Evolutionary conservation across 2,329 filamentous ascomycete genomes (phyloP).

Genomic region (Mycosphaerella arachidis): DNA sequence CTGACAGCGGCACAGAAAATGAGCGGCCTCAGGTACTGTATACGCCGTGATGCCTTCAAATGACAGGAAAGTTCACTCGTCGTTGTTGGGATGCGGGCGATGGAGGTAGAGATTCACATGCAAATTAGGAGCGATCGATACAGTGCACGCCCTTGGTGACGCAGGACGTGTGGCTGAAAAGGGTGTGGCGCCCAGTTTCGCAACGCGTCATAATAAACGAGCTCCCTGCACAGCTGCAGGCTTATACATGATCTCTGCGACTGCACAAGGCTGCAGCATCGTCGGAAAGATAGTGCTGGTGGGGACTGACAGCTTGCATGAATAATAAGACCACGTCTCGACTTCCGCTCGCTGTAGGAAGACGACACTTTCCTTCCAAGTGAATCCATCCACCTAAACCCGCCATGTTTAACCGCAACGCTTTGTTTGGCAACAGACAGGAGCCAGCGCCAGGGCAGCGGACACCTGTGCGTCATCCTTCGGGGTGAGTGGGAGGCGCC

Average conservation of each 20-base stretch:
- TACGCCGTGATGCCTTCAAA: neutral
- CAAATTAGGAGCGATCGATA: neutral
- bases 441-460: conserved; percentile 40
- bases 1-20: neutral
- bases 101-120: neutral
- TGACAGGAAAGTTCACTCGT: neutral
- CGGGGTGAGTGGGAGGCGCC: neutral
- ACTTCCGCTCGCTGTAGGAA: neutral
- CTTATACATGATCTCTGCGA: neutral
- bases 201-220: neutral
- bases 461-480: conserved; percentile 20
- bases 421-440: conserved; percentile 36
- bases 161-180: neutral
- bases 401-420: conserved; percentile 55
- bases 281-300: neutral
- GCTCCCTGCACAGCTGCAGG: neutral
- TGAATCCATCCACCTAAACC: neutral
- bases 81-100: neutral
- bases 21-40: neutral
- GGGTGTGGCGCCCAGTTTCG: neutral
- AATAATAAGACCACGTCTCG: neutral
- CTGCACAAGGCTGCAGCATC: neutral
- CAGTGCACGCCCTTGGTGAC: neutral
- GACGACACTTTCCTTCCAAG: neutral
- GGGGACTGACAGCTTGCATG: neutral